Conservation (phyloP, 768 basidiomycete species). For the Kwoniella botswanensis region DNA sequence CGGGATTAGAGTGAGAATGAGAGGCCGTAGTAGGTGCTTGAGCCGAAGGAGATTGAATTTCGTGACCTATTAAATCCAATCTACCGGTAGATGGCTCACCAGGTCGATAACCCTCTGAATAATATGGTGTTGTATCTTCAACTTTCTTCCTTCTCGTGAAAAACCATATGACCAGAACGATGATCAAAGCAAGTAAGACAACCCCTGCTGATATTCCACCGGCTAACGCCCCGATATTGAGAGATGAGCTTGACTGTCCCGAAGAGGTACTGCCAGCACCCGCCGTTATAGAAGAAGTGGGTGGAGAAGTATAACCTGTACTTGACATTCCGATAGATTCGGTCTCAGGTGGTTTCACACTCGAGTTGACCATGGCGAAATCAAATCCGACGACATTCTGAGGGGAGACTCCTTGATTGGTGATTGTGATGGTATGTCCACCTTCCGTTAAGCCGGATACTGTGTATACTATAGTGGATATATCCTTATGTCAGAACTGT, state of each 20-base stretch:
- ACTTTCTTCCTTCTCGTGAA: constrained; percentile 12
- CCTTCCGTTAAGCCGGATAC: constrained; percentile 17
- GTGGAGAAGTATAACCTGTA: not conserved
- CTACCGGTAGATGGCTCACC: constrained; percentile 1
- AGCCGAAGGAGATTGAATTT: not conserved
- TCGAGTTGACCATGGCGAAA: constrained; percentile 22
- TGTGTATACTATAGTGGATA: constrained; percentile 8
- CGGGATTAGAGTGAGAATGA: not conserved
- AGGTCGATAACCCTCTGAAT: constrained; percentile 8
- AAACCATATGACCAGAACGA: constrained; percentile 31
- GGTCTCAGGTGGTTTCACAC: not conserved
- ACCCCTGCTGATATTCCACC: constrained; percentile 45
- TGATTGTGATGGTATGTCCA: constrained; percentile 23
- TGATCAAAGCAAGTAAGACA: constrained; percentile 39
- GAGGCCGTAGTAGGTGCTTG: not conserved
- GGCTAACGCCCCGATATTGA: constrained; percentile 37
- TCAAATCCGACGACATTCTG: constrained; percentile 24
- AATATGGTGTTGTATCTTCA: not conserved
- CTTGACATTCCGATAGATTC: no score
- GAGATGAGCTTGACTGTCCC: not conserved
- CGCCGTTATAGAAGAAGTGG: not conserved
- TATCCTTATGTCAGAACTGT: not conserved
- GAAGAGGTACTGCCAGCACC: not conserved
- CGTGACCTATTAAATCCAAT: not conserved
- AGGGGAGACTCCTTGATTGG: constrained; percentile 18